Percentiles rank a stretch among this genome's conserved stretches.
phyloP scores from a whole-genome alignment of 768 basidiomycete species.

The Boletellus ananiceps region DNA sequence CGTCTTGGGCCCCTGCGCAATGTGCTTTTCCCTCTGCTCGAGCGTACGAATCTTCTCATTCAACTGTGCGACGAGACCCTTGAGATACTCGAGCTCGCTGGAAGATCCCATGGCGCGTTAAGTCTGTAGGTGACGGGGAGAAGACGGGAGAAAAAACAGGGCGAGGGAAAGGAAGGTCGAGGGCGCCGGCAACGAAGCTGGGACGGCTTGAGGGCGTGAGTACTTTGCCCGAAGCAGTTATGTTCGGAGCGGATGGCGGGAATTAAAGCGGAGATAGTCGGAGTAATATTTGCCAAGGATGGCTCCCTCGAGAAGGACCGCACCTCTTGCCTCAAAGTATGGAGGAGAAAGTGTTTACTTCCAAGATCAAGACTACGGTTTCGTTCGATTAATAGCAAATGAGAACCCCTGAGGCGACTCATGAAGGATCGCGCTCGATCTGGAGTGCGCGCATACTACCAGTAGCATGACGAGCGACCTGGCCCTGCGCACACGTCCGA shows the following conservation, averaged over 20 bases:
- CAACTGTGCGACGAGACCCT: constrained; percentile 84
- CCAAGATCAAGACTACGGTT: no score
- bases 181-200: background rate
- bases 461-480: no score
- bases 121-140: background rate
- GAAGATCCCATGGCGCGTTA: constrained; percentile 50
- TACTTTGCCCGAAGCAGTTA: background rate
- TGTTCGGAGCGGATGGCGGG: constrained; percentile 5
- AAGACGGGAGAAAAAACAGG: background rate
- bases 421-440: no score
- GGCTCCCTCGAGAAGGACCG: no score
- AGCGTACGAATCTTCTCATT: constrained; percentile 82
- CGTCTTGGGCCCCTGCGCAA: constrained; percentile 40
- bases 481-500: no score
- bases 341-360: no score
- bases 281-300: background rate
- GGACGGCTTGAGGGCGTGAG: background rate
- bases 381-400: no score
- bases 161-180: background rate
- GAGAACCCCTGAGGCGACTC: no score
- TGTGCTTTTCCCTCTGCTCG: constrained; percentile 63
- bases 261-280: constrained; percentile 23
- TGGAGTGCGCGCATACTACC: no score
- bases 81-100: constrained; percentile 92
- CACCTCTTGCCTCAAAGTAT: no score